A percentile compares a stretch with the other conserved stretches of the same genome.
These are phyloP conservation scores for Nannizziopsis arthrosporioides DNA, from an alignment of 2,329 filamentous ascomycete genomes.

Conservation along the genomic window DNA sequence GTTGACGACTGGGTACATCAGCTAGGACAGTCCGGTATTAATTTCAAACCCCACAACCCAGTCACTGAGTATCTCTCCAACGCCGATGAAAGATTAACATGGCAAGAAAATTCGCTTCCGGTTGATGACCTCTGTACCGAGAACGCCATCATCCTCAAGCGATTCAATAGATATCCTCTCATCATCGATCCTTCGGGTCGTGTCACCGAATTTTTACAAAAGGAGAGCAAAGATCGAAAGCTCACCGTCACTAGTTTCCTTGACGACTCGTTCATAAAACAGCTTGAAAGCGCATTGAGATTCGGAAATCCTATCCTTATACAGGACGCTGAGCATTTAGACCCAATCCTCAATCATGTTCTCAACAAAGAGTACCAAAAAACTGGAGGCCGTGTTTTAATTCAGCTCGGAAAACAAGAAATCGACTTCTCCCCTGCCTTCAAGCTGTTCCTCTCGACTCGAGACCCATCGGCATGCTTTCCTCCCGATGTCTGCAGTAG, in stretches of 20 bases:
- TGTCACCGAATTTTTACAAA: constrained; percentile 87
- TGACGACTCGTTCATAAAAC: constrained; percentile 95
- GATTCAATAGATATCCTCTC: constrained; percentile 95
- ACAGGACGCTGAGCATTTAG: constrained; percentile 92
- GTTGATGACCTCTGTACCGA: constrained; percentile 97
- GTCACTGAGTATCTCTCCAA: constrained; percentile 94
- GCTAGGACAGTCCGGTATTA: constrained; percentile 81
- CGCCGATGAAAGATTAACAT: constrained; percentile 83
- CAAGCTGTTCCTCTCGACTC: constrained; percentile 85
- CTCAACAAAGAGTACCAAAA: constrained; percentile 99
- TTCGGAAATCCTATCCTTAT: constrained; percentile 98
- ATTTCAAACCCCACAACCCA: constrained; percentile 85
- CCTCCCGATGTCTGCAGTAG: constrained; percentile 94
- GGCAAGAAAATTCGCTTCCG: constrained; percentile 87
- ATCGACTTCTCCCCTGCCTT: constrained; percentile 98
- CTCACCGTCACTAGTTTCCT: constrained; percentile 96
- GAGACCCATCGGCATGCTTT: constrained; percentile 91
- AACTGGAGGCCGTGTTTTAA: constrained; percentile 92
- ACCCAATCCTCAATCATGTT: constrained; percentile 95
- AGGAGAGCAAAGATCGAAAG: constrained; percentile 83
- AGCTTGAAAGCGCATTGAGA: constrained; percentile 87
- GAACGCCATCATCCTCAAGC: constrained; percentile 92
- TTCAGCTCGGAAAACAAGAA: constrained; percentile 95
- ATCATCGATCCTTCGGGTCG: constrained; percentile 97
- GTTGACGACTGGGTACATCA: constrained; percentile 96